Evolutionary conservation across 2,329 filamentous ascomycete species (phyloP), one percentile per base, ranked within the genome.

Genomic region (Calonectria hawksworthii): DNA sequence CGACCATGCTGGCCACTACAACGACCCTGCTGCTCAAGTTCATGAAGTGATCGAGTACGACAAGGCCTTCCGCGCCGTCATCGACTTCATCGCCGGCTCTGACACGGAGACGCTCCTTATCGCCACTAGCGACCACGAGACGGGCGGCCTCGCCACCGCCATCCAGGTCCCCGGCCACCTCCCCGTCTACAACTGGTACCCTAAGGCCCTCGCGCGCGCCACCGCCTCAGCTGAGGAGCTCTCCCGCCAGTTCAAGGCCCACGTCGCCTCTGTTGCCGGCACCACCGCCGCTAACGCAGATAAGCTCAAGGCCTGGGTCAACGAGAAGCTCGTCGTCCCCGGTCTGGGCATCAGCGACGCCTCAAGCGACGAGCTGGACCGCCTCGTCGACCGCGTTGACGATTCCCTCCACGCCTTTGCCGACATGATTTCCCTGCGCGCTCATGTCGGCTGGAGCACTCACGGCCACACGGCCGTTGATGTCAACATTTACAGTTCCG

Each of bases 21-120:
- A 97, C 80, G 95, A 97, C 80, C 94, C 95, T 0, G 94, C 94
- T 13, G 94, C 95, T 0, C 95, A 97, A 82, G 95, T 96, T 14
- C 93, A 95, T 79, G 97, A 99, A 85, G 96, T 99, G 0, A 89
- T 99, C n/a, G 96, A 96, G 67, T 99, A 98, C 81, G 97, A 99
- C 88, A 92, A 91, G 84, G 90, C 97, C 1, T 98, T 99, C 86
- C 89, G 93, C 79, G 90, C 92, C 8, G 96, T 98, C 0, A 85
- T 98, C 16, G 93, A 98, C 73, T 99, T 98, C 83, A 89, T 99
- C 72, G 90, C 95, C 61, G 86, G 93, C 38, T 94, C 93, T 80
- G 87, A 93, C 61, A 92, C 92, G 0, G 93, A 96, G 34, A 95
- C 94, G 32, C 90, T 98, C 13, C 90, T 99, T 79, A 94, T 99